Percentiles rank a stretch among this genome's conserved stretches.
Evolutionary conservation across 169 alveolate genomes (phyloP).

Genomic region (Sarcocystis neurona): DNA sequence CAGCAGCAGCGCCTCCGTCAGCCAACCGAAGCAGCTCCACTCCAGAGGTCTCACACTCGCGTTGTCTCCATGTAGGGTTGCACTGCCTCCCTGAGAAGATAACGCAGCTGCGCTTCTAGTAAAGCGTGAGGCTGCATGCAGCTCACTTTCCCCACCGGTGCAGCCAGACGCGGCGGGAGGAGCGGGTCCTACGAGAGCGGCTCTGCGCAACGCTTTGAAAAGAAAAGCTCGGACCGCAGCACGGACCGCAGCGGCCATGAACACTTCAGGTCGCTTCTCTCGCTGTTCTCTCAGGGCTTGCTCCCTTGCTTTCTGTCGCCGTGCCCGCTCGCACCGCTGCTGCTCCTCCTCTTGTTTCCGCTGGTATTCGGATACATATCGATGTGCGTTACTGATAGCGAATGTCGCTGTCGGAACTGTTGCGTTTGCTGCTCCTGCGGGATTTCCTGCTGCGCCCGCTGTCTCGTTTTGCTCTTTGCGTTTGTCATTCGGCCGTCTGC

Average conservation of each 20-base stretch:
- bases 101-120: too few species aligned
- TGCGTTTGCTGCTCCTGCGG: constrained; percentile 23
- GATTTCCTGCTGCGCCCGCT: too few species aligned
- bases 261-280: constrained; percentile 44
- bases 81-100: too few species aligned
- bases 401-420: not conserved
- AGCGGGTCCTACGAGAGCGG: not conserved
- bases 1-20: too few species aligned
- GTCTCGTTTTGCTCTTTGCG: too few species aligned
- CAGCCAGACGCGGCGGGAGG: not conserved
- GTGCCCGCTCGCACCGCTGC: constrained; percentile 6
- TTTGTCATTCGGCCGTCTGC: constrained; percentile 21
- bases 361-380: constrained; percentile 48
- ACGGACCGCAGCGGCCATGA: constrained; percentile 49
- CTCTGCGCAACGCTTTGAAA: not conserved
- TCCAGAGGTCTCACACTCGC: too few species aligned
- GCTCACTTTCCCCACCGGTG: too few species aligned
- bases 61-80: too few species aligned
- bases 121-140: too few species aligned
- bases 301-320: constrained; percentile 31
- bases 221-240: not conserved
- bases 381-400: constrained; percentile 45
- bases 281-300: constrained; percentile 3
- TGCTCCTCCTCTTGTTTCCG: constrained; percentile 38
- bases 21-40: too few species aligned